A percentile compares a stretch with the other conserved stretches of the same genome.
These are phyloP conservation scores for Entomortierella lignicola DNA, from an alignment of 192 early-diverging fungal genomes.

Conservation along the genomic window DNA sequence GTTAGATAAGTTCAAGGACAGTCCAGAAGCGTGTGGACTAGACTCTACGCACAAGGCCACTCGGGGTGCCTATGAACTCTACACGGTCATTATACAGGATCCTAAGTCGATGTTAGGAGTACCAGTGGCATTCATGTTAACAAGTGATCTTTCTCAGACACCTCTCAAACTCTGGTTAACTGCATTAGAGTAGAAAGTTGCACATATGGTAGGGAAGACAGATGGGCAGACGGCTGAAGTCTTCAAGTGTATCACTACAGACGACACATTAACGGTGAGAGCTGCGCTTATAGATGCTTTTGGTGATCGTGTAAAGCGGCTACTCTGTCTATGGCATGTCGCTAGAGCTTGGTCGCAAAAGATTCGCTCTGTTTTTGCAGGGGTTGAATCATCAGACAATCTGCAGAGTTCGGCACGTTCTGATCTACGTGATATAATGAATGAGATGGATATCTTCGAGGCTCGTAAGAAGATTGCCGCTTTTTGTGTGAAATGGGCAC, in stretches of 20 bases:
- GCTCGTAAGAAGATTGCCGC: too few relatives aligned
- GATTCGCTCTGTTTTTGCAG: not conserved
- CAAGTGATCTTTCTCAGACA: not conserved
- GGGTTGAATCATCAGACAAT: not conserved
- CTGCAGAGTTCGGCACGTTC: too few relatives aligned
- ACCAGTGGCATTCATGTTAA: not conserved
- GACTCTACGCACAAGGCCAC: not conserved
- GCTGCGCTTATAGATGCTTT: not conserved
- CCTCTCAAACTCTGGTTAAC: not conserved
- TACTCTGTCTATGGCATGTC: not conserved
- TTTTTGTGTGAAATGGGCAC: too few relatives aligned
- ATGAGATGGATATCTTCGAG: too few relatives aligned
- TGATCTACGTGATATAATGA: too few relatives aligned
- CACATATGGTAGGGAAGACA: too few relatives aligned
- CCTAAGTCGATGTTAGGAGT: not conserved
- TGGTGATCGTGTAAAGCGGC: not conserved
- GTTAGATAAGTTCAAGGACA: not conserved
- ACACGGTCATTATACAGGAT: not conserved
- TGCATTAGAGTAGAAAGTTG: not conserved
- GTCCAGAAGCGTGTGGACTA: not conserved
- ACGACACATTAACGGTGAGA: not conserved
- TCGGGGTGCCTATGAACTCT: not conserved
- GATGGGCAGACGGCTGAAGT: too few relatives aligned
- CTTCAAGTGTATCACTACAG: not conserved
- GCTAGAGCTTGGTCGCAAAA: not conserved